Conservation (phyloP, 2,329 filamentous ascomycete genomes). For the Fusarium coicis region DNA sequence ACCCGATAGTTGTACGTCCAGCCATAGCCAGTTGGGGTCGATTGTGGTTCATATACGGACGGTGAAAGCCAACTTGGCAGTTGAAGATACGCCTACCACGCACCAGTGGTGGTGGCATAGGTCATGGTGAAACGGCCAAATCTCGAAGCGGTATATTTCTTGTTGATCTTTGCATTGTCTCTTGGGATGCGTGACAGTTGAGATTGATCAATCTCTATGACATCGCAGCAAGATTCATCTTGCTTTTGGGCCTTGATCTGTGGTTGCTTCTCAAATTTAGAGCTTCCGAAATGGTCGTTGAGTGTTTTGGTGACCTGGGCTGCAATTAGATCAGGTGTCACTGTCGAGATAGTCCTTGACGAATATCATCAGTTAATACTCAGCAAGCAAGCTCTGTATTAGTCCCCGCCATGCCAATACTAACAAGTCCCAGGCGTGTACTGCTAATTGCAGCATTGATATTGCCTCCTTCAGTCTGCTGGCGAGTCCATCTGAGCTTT, state of each 20-base stretch:
- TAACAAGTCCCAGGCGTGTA: conserved; percentile 35
- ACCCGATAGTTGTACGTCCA: conserved; percentile 20
- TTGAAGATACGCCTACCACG: conserved; percentile 39
- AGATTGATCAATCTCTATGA: neutral
- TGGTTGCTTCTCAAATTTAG: neutral
- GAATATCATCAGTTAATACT: neutral
- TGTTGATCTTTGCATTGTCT: neutral
- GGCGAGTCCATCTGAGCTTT: conserved; percentile 27
- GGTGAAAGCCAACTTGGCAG: conserved; percentile 41
- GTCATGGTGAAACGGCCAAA: conserved; percentile 18
- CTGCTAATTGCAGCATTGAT: conserved; percentile 25
- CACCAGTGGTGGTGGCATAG: conserved; percentile 10
- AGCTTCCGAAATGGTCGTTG: neutral
- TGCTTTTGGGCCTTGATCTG: neutral
- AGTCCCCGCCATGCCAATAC: neutral
- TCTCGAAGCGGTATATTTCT: conserved; percentile 12
- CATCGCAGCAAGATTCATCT: fast-evolving
- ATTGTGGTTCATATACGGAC: conserved; percentile 28
- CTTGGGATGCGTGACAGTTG: neutral
- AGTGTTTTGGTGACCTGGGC: conserved; percentile 9
- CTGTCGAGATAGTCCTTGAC: conserved; percentile 28
- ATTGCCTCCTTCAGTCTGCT: conserved; percentile 26
- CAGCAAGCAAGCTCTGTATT: no score
- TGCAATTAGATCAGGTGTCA: conserved; percentile 29
- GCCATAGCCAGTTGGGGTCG: neutral